A percentile compares a stretch with the other conserved stretches of the same genome.
Evolutionary conservation across 148 eudicot genomes (phyloP).

Genomic region (Nepenthes mirabilis): DNA sequence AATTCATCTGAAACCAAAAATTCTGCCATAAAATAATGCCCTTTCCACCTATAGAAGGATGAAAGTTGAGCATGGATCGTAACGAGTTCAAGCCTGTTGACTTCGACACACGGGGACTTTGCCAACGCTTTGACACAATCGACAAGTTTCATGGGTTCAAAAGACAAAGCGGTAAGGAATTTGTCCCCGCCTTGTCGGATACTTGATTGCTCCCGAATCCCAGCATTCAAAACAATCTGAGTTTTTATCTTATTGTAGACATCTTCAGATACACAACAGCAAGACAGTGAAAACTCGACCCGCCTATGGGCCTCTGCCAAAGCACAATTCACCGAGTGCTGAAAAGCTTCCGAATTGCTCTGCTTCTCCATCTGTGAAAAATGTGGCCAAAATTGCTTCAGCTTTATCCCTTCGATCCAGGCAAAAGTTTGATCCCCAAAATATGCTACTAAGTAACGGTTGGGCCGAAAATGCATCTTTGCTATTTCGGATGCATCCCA

Average conservation of each 20-base stretch:
- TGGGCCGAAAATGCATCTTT: slow-evolving; percentile 25
- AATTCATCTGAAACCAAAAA: background rate
- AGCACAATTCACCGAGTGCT: slow-evolving; percentile 34
- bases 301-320: slow-evolving; percentile 41
- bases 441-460: slow-evolving; percentile 39
- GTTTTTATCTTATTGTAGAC: slow-evolving; percentile 14
- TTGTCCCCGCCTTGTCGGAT: background rate
- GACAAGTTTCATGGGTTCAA: background rate
- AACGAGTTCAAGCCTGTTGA: background rate
- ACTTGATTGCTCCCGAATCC: background rate
- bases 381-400: slow-evolving; percentile 36
- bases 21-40: background rate
- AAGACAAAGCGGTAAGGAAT: background rate
- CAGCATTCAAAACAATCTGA: slow-evolving; percentile 10
- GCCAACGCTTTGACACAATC: background rate
- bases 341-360: slow-evolving; percentile 34
- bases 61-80: background rate
- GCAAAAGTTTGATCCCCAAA: slow-evolving; percentile 49
- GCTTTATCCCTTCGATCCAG: slow-evolving; percentile 32
- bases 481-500: slow-evolving; percentile 45
- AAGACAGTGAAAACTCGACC: slow-evolving; percentile 32
- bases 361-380: slow-evolving; percentile 37
- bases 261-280: slow-evolving; percentile 30
- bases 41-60: background rate
- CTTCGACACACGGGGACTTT: background rate